Evolutionary conservation across 148 eudicot genomes (phyloP).

Genomic region (Chenopodium album): DNA sequence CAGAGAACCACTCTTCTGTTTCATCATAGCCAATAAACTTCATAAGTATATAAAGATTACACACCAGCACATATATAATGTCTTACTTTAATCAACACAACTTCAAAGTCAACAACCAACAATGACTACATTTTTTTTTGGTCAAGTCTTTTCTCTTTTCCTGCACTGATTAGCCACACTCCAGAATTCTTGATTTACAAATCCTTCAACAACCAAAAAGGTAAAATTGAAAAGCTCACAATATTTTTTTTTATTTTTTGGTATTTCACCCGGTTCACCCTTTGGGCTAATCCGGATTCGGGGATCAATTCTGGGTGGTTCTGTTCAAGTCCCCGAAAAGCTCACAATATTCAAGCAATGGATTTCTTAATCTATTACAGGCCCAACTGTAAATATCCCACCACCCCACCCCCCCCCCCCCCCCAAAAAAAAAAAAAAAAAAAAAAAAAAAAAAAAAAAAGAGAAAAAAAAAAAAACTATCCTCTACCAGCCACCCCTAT

Average conservation of each 20-base stretch:
- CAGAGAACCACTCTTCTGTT: conserved; percentile 74
- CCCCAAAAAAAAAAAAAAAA: too few relatives aligned
- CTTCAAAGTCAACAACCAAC: not conserved
- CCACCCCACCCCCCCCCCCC: too few relatives aligned
- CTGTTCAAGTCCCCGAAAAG: not conserved
- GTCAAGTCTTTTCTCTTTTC: not conserved
- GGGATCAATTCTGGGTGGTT: too few relatives aligned
- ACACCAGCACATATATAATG: not conserved
- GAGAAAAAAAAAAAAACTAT: not conserved
- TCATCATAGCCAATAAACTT: conserved; percentile 11
- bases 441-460: not conserved
- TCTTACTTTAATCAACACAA: not conserved
- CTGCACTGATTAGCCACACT: not conserved
- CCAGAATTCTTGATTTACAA: not conserved
- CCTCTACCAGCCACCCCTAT: not conserved
- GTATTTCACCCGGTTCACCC: too few relatives aligned
- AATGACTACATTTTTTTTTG: not conserved
- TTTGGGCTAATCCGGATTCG: too few relatives aligned
- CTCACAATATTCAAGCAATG: not conserved
- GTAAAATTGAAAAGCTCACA: not conserved
- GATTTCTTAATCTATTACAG: not conserved
- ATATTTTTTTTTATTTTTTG: not conserved
- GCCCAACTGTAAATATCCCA: not conserved
- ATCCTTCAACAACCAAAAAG: not conserved
- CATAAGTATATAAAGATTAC: not conserved